Percentiles rank a stretch among this genome's conserved stretches.
These are phyloP conservation scores for Collybia mongolica DNA, from an alignment of 768 basidiomycete species.

Conservation along the genomic window DNA sequence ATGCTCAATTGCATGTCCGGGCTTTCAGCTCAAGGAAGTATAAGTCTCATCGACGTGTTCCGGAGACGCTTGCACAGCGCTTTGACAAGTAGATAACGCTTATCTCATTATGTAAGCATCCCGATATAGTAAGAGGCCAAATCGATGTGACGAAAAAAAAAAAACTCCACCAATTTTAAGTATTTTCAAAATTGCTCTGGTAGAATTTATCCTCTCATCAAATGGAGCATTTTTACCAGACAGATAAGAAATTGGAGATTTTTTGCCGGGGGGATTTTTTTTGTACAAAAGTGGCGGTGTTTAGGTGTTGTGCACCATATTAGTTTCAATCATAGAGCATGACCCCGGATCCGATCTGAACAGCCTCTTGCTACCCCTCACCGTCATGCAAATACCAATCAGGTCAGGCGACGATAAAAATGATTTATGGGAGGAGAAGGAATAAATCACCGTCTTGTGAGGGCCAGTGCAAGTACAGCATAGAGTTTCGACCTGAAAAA, in stretches of 20 bases:
- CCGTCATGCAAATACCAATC: too few relatives aligned
- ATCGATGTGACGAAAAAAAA: not conserved
- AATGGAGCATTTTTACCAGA: conserved; percentile 15
- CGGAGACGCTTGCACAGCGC: conserved; percentile 9
- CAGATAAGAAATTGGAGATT: conserved; percentile 9
- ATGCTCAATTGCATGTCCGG: conserved; percentile 23
- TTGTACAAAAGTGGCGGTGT: too few relatives aligned
- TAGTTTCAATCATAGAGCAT: too few relatives aligned
- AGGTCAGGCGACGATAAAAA: too few relatives aligned
- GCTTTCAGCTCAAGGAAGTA: conserved; percentile 26
- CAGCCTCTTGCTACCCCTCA: too few relatives aligned
- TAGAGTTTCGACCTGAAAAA: too few relatives aligned
- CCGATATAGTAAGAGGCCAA: conserved; percentile 13
- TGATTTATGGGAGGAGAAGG: too few relatives aligned
- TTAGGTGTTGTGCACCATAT: too few relatives aligned
- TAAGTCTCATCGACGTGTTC: conserved; percentile 18
- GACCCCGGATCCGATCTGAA: too few relatives aligned
- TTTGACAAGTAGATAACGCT: conserved; percentile 8
- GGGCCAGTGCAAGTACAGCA: too few relatives aligned
- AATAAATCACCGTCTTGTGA: too few relatives aligned
- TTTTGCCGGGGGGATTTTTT: conserved; percentile 1
- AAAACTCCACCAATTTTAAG: conserved; percentile 16
- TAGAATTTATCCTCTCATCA: conserved; percentile 7
- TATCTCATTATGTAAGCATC: not conserved
- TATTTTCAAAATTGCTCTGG: conserved; percentile 11